Evolutionary conservation across 2,329 filamentous ascomycete species (phyloP).

Genomic region (Phyllosticta ampelicida): DNA sequence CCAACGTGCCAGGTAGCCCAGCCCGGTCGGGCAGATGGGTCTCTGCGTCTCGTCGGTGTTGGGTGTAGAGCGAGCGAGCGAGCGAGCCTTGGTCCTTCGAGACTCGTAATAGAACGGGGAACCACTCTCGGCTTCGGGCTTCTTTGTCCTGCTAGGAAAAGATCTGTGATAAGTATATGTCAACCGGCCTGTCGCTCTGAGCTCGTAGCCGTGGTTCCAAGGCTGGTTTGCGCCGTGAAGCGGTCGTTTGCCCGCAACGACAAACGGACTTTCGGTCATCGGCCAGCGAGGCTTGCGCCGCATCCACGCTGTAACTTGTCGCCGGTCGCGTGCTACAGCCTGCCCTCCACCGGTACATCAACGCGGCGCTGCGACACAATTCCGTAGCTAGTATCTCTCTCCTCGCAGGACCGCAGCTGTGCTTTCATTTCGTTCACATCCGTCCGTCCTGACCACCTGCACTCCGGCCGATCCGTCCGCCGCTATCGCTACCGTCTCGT

Average conservation of each 20-base stretch:
- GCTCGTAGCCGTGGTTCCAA: neutral
- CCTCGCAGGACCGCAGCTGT: neutral
- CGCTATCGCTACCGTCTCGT: slow-evolving; percentile 4
- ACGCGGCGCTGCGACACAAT: neutral
- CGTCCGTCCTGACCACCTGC: neutral
- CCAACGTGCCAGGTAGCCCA: neutral
- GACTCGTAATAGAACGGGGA: neutral
- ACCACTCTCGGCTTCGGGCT: neutral
- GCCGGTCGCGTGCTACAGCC: neutral
- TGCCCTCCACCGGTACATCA: neutral
- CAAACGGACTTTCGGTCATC: neutral
- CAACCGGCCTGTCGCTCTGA: neutral
- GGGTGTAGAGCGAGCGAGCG: neutral
- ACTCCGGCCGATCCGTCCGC: slow-evolving; percentile 9
- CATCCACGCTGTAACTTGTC: neutral
- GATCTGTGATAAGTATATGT: neutral
- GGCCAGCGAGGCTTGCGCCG: neutral
- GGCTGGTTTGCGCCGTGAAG: neutral
- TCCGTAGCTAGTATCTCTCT: neutral
- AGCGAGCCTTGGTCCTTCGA: neutral
- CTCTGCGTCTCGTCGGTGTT: neutral
- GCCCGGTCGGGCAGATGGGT: neutral
- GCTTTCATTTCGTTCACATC: slow-evolving; percentile 3
- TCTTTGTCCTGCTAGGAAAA: neutral
- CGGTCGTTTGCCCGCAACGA: neutral